Evolutionary conservation across 257 asterid species (phyloP), one percentile per base, ranked within the genome.

Genomic region (Euphrasia confusa): DNA sequence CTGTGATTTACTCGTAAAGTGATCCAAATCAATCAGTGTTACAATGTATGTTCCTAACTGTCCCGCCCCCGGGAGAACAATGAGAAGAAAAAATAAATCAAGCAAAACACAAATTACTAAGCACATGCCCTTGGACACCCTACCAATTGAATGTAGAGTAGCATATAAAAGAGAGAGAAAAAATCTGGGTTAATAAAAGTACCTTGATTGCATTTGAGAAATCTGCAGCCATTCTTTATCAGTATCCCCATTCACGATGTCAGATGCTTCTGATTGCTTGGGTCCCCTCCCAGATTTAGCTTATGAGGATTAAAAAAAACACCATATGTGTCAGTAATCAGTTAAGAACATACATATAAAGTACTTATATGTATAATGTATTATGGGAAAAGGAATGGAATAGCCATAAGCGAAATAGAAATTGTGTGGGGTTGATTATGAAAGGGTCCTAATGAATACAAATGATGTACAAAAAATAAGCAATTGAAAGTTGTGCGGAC

Each of bases 141-240:
- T 21, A 56, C 27, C 48, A 26, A 10, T 17, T 35, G 47, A 58
- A 14, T 50, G 60, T 4, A 53, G 26, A 60, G 44, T 44, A 56
- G 32, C 66, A 26, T 39, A 28, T 15, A 11, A 52, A 59, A 15
- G n/a, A 24, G 58, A 7, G 27, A 66, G 14, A 26, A 62, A 10
- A 27, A 61, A 15, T 7, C 42, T 24, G 54, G 45, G 63, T 60
- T 47, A 15, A 64, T 15, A 70, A 60, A 35, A 52, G 64, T 77
- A 90, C 96, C 98, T 79, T 54, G 86, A 78, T 60, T 85, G 98
- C 86, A 88, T 88, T 79, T 79, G 78, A 40, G 80, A 79, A 58
- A 90, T 83, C 72, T 60, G 79, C 68, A 72, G 32, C 98, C 96
- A 90, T 66, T 85, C 94, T 67, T 85, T 84, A 71, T 90, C 96